A percentile compares a stretch with the other conserved stretches of the same genome.
Conservation (phyloP, 2,329 filamentous ascomycete species). For the Aspergillus viridinutans region DNA sequence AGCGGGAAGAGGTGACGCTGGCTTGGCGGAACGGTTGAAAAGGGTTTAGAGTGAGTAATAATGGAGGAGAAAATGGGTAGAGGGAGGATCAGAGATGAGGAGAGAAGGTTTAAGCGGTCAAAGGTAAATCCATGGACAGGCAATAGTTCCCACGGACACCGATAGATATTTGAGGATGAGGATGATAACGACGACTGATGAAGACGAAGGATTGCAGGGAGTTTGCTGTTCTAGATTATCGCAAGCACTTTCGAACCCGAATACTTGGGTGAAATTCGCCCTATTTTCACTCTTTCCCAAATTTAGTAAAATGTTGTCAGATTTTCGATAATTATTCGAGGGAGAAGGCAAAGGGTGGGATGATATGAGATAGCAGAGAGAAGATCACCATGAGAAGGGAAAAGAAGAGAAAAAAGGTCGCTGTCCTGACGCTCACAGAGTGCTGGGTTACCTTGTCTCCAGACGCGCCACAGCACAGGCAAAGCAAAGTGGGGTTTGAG, state of each 20-base stretch:
- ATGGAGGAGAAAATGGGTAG: background rate
- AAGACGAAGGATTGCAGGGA: background rate
- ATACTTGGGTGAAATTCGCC: background rate
- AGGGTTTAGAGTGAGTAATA: background rate
- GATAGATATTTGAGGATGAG: background rate
- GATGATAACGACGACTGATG: background rate
- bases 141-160: background rate
- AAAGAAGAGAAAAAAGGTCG: conserved; percentile 2
- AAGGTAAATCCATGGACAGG: background rate
- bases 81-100: background rate
- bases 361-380: background rate
- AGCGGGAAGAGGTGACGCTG: background rate
- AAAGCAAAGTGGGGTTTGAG: conserved; percentile 10
- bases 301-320: background rate
- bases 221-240: background rate
- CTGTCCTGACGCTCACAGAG: background rate
- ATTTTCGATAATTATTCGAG: background rate
- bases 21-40: background rate
- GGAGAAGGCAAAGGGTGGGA: background rate
- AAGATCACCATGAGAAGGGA: background rate
- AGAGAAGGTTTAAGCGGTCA: background rate
- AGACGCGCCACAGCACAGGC: conserved; percentile 15
- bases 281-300: background rate
- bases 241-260: background rate
- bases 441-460: conserved; percentile 3